phyloP scores from a whole-genome alignment of 208 protist species.

The Trypanosoma avium region DNA sequence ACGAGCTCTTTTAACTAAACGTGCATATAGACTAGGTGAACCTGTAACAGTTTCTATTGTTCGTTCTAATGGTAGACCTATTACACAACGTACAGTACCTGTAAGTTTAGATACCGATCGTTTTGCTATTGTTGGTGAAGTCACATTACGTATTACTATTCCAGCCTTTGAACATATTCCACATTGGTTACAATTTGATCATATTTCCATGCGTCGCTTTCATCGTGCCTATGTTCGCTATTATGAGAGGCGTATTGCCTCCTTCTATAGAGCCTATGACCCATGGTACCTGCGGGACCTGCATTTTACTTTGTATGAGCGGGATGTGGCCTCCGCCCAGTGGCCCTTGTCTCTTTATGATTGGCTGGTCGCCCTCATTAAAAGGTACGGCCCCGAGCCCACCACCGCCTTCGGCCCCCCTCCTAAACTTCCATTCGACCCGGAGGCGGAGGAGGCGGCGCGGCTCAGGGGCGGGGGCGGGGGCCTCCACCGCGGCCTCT shows the following conservation, averaged over 20 bases:
- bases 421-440: constrained; percentile 52
- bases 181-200: constrained; percentile 40
- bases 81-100: constrained; percentile 3
- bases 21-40: constrained; percentile 57
- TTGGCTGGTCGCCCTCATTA: constrained; percentile 59
- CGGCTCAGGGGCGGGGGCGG: not conserved
- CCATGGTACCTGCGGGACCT: constrained; percentile 47
- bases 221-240: constrained; percentile 59
- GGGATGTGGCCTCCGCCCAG: constrained; percentile 58
- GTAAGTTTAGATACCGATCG: not conserved
- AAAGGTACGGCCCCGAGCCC: constrained; percentile 46
- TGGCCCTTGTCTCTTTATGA: constrained; percentile 64
- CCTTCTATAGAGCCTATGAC: constrained; percentile 46
- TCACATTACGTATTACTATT: constrained; percentile 58
- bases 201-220: constrained; percentile 14
- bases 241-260: constrained; percentile 63
- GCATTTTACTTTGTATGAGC: constrained; percentile 81
- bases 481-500: not conserved
- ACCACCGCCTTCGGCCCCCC: constrained; percentile 36
- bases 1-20: constrained; percentile 60
- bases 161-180: constrained; percentile 72
- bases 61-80: constrained; percentile 2
- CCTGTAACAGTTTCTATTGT: constrained; percentile 62
- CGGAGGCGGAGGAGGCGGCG: constrained; percentile 13
- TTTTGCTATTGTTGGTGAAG: constrained; percentile 44